Percentiles rank a stretch among this genome's conserved stretches.
phyloP scores from a whole-genome alignment of 345 rosid genomes.

The Camelina sativa region DNA sequence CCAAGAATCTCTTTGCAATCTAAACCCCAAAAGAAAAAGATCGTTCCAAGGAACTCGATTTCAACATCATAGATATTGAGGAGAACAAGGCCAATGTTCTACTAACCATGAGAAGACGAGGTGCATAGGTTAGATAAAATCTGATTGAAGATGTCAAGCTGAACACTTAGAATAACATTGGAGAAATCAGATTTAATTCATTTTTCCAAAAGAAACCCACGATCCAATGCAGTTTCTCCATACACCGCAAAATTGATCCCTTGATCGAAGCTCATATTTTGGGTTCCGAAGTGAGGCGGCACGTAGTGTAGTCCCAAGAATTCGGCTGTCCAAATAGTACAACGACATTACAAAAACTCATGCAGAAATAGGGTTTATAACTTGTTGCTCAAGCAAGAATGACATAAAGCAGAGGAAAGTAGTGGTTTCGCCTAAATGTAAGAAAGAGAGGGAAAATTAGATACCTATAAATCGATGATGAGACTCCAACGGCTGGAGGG shows the following conservation, averaged over 20 bases:
- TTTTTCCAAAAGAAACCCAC: constrained; percentile 36
- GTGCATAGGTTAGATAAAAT: constrained; percentile 49
- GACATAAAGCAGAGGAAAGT: background rate
- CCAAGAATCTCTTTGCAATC: constrained; percentile 47
- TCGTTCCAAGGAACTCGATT: background rate
- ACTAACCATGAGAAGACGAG: constrained; percentile 42
- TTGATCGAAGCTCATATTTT: constrained; percentile 36
- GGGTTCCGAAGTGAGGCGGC: constrained; percentile 46
- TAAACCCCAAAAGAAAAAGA: constrained; percentile 10
- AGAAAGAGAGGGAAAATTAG: background rate
- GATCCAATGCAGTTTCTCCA: constrained; percentile 54
- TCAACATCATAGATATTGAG: background rate
- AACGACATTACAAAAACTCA: background rate
- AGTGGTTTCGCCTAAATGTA: background rate
- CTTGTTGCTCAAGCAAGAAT: constrained; percentile 8
- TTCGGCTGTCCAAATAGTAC: constrained; percentile 44
- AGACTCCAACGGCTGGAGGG: constrained; percentile 51
- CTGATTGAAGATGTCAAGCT: constrained; percentile 50
- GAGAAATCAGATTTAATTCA: constrained; percentile 39
- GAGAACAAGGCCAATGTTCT: constrained; percentile 3
- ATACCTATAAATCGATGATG: constrained; percentile 56
- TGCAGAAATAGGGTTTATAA: background rate
- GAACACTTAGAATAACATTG: constrained; percentile 45
- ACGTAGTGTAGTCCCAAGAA: constrained; percentile 44
- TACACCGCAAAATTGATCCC: constrained; percentile 62